Evolutionary conservation across 225 moss, liverwort and hornwort species (phyloP), one percentile per base, ranked within the genome.

Genomic region (Physcomitrellopsis africana): DNA sequence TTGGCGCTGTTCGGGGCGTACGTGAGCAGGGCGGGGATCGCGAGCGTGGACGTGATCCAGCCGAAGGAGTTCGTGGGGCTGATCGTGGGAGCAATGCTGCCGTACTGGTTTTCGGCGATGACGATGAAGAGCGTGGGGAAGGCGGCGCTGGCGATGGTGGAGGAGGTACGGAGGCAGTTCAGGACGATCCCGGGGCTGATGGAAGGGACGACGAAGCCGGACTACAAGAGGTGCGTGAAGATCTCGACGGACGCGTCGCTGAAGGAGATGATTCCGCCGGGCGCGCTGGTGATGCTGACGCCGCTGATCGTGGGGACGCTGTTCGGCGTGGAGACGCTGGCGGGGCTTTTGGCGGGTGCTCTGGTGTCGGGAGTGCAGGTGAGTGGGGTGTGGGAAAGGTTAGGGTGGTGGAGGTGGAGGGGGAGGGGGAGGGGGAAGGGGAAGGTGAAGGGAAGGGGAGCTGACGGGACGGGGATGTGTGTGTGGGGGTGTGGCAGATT

Each of bases 81-180:
- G 67, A 67, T 96, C 37, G 81, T 96, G 49, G 96, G 96, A 12
- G 96, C 96, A 14, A 96, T 96, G 96, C 53, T 96, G 69, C 96
- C 96, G 0, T 96, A 96, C 80, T 96, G 96, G 96, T 96, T 96
- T 71, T 92, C 92, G 0, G 93, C 93, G 14, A 87, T 96, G 91
- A 96, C 96, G 9, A 93, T 96, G 96, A 96, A 96, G 89, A 96
- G 96, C 15, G 96, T 96, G 1, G 96, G 96, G 11, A 96, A 87
- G 72, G 92, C 89, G 37, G 92, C 92, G 20, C 80, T 92, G 74
- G 92, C 92, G 16, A 92, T 92, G 92, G 92, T 92, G 18, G 92
- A 92, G 69, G 92, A 92, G 80, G 92, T 92, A 27, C 73, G 92
- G 47, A 85, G 89, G 70, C 92, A 92, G 78, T 92, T 92, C 69